These are phyloP conservation scores for Heterobasidion irregulare DNA, from an alignment of 1,284 basidiomycete species.

Conservation along the genomic window DNA sequence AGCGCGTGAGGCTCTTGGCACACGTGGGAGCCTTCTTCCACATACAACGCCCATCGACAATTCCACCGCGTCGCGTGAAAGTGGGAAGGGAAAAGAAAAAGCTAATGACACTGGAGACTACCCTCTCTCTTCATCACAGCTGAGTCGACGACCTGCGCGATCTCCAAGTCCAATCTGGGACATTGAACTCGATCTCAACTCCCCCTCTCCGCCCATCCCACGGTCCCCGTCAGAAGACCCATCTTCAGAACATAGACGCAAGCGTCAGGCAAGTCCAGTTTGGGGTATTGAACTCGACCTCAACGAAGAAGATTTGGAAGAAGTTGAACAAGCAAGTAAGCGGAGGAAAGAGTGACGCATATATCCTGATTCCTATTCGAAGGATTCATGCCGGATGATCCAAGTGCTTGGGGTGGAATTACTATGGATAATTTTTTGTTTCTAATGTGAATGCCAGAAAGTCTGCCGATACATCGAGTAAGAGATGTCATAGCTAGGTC, in stretches of 20 bases:
- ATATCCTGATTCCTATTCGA: background rate
- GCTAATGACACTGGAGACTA: slow-evolving; percentile 4
- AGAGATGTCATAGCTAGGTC: no score
- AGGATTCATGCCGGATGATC: no score
- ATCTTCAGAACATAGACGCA: slow-evolving; percentile 6
- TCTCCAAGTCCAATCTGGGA: slow-evolving; percentile 27
- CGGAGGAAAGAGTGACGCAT: background rate
- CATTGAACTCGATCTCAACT: slow-evolving; percentile 43
- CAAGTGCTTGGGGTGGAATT: no score
- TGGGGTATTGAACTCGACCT: slow-evolving; percentile 57
- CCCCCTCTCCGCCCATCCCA: background rate
- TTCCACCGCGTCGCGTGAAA: background rate
- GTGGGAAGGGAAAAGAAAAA: slow-evolving; percentile 11
- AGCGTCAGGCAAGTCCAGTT: slow-evolving; percentile 32
- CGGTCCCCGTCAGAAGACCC: slow-evolving; percentile 5
- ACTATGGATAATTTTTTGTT: no score
- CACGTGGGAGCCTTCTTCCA: background rate
- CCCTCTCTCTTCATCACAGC: slow-evolving; percentile 6
- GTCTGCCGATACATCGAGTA: no score
- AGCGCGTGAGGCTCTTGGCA: background rate
- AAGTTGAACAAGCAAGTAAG: slow-evolving; percentile 1
- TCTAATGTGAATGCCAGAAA: no score
- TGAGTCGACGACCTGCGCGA: slow-evolving; percentile 9
- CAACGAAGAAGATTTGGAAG: slow-evolving; percentile 23
- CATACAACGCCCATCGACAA: background rate